phyloP scores from a whole-genome alignment of 805 yeast species.

The Hanseniaspora lachancei region DNA sequence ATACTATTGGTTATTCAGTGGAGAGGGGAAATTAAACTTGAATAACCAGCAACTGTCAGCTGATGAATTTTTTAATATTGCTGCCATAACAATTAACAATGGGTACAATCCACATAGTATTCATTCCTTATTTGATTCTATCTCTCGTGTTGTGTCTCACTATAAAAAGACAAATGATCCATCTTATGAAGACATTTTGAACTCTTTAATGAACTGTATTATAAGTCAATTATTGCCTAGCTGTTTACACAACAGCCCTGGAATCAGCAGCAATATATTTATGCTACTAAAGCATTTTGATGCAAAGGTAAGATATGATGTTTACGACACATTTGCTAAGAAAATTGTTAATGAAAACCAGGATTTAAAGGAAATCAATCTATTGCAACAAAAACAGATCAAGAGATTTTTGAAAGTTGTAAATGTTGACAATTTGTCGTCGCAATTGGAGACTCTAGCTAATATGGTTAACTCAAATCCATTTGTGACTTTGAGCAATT shows the following conservation, averaged over 20 bases:
- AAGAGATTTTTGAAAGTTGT: conserved; percentile 66
- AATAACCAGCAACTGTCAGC: neutral
- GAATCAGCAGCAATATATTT: conserved; percentile 48
- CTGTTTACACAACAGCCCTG: conserved; percentile 42
- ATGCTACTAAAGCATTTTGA: conserved; percentile 41
- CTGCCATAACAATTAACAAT: neutral
- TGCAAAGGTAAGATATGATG: conserved; percentile 50
- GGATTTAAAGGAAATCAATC: conserved; percentile 44
- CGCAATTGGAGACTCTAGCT: conserved; percentile 61
- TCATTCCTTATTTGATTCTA: neutral
- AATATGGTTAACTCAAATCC: conserved; percentile 67
- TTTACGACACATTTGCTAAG: conserved; percentile 67
- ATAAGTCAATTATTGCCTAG: conserved; percentile 41
- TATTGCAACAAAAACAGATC: conserved; percentile 63
- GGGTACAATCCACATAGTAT: neutral
- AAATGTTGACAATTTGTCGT: conserved; percentile 62
- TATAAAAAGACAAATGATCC: neutral
- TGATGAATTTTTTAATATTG: conserved; percentile 8
- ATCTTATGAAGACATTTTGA: neutral
- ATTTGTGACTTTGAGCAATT: conserved; percentile 54
- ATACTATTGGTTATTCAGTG: neutral
- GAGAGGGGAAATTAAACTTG: neutral
- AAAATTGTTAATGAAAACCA: conserved; percentile 44
- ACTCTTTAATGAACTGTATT: neutral
- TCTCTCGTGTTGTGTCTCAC: neutral